Conservation (phyloP, 2,329 filamentous ascomycete genomes). For the Penicillium hesseltinei region DNA sequence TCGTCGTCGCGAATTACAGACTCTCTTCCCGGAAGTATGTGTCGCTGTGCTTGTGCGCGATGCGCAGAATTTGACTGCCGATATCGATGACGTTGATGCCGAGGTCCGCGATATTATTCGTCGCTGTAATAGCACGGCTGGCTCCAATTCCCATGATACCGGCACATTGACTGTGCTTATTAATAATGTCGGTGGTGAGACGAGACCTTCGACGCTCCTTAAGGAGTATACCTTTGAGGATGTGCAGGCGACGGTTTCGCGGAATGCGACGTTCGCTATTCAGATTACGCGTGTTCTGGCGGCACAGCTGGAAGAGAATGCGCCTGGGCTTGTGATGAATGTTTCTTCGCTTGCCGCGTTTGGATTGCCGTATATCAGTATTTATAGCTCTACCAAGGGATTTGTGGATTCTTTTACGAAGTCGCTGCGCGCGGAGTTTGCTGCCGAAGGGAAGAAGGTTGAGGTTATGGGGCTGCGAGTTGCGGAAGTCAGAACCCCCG, state of each 20-base stretch:
- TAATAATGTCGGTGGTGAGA: slow-evolving; percentile 56
- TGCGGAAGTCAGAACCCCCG: slow-evolving; percentile 32
- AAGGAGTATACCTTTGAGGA: slow-evolving; percentile 37
- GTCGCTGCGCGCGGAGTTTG: slow-evolving; percentile 46
- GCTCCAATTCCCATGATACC: neutral
- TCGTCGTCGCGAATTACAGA: slow-evolving; percentile 43
- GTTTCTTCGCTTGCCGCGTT: slow-evolving; percentile 49
- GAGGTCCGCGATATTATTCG: slow-evolving; percentile 28
- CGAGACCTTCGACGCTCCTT: slow-evolving; percentile 36
- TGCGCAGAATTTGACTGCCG: slow-evolving; percentile 29
- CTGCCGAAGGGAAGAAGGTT: slow-evolving; percentile 35
- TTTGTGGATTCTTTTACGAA: slow-evolving; percentile 45
- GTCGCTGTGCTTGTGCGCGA: slow-evolving; percentile 48
- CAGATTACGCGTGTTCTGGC: slow-evolving; percentile 50
- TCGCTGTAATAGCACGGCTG: neutral
- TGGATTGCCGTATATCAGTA: slow-evolving; percentile 48
- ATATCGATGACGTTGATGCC: slow-evolving; percentile 29
- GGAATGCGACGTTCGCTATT: slow-evolving; percentile 53
- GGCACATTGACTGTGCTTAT: slow-evolving; percentile 51
- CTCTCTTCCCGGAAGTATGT: slow-evolving; percentile 38
- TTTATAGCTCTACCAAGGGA: slow-evolving; percentile 50
- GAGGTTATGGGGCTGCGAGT: slow-evolving; percentile 42
- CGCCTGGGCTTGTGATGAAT: slow-evolving; percentile 52
- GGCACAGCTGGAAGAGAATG: slow-evolving; percentile 42
- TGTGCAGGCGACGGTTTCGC: slow-evolving; percentile 45